Conservation (phyloP, 352 stramenopile species). For the Phytophthora lateralis region DNA sequence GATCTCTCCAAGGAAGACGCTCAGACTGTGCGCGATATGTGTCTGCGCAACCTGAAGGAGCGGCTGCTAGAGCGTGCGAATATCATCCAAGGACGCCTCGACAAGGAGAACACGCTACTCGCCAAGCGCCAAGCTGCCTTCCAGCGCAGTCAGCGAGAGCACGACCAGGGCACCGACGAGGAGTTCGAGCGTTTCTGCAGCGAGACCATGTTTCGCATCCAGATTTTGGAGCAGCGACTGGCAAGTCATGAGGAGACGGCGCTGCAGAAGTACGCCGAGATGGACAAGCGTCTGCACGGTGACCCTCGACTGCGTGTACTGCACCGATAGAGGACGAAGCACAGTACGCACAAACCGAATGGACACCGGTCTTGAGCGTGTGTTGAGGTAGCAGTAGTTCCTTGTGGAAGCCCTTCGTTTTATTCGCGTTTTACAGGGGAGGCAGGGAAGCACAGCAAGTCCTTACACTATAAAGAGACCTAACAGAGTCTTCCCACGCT, state of each 20-base stretch:
- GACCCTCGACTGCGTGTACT: slow-evolving; percentile 84
- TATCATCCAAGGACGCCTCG: slow-evolving; percentile 94
- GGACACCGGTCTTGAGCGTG: neutral
- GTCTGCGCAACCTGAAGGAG: slow-evolving; percentile 93
- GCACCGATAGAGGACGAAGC: slow-evolving; percentile 47
- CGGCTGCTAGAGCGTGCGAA: slow-evolving; percentile 92
- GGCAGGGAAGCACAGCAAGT: slow-evolving; percentile 17
- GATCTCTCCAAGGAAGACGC: slow-evolving; percentile 88
- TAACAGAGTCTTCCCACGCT: slow-evolving; percentile 32
- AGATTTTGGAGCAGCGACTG: slow-evolving; percentile 94
- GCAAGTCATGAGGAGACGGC: slow-evolving; percentile 92
- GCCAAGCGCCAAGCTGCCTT: slow-evolving; percentile 93
- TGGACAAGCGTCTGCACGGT: slow-evolving; percentile 91
- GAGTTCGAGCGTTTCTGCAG: slow-evolving; percentile 95
- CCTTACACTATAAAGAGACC: slow-evolving; percentile 47
- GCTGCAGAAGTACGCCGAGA: slow-evolving; percentile 93
- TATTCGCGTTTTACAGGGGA: slow-evolving; percentile 71
- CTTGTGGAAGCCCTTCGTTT: slow-evolving; percentile 63
- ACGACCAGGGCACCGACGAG: slow-evolving; percentile 91
- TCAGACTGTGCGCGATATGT: slow-evolving; percentile 86
- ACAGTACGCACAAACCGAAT: neutral
- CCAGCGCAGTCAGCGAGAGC: slow-evolving; percentile 91
- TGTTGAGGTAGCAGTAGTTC: slow-evolving; percentile 40
- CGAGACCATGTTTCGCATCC: slow-evolving; percentile 96
- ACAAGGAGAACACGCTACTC: slow-evolving; percentile 92